These are phyloP conservation scores for Claviceps africana DNA, from an alignment of 2,329 filamentous ascomycete species.

Conservation along the genomic window DNA sequence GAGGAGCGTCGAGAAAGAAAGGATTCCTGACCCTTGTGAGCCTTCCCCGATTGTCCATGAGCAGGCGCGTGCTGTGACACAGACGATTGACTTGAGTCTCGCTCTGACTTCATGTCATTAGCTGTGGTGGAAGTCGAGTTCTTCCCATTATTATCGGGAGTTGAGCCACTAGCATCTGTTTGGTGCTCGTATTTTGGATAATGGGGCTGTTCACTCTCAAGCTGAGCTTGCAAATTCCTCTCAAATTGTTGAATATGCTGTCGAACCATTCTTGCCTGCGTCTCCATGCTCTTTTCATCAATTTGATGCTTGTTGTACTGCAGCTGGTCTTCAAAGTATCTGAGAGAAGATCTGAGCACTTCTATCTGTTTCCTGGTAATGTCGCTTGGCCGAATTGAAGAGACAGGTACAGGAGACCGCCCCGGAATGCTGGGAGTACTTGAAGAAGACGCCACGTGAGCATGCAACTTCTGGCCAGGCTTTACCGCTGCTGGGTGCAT, in stretches of 20 bases:
- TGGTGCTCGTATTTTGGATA: conserved; percentile 23
- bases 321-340: conserved; percentile 43
- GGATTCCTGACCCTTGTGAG: conserved; percentile 6
- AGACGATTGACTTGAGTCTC: conserved; percentile 7
- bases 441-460: conserved; percentile 8
- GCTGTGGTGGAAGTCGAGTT: conserved; percentile 6
- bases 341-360: conserved; percentile 36
- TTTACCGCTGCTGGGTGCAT: conserved; percentile 14
- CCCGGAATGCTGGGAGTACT: conserved; percentile 5
- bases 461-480: conserved; percentile 7
- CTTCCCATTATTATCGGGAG: conserved; percentile 7
- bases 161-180: conserved; percentile 10
- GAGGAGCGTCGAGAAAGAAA: conserved; percentile 9
- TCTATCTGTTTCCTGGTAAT: conserved; percentile 46
- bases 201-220: conserved; percentile 29
- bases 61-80: conserved; percentile 7
- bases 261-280: conserved; percentile 27
- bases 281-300: conserved; percentile 38
- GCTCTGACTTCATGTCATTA: conserved; percentile 8
- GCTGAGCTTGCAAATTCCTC: conserved; percentile 28
- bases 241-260: conserved; percentile 37
- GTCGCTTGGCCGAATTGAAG: conserved; percentile 47
- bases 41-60: conserved; percentile 5
- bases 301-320: conserved; percentile 50
- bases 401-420: conserved; percentile 29